A percentile compares a stretch with the other conserved stretches of the same genome.
Conservation (phyloP, 768 basidiomycete species). For the Saitozyma podzolica region DNA sequence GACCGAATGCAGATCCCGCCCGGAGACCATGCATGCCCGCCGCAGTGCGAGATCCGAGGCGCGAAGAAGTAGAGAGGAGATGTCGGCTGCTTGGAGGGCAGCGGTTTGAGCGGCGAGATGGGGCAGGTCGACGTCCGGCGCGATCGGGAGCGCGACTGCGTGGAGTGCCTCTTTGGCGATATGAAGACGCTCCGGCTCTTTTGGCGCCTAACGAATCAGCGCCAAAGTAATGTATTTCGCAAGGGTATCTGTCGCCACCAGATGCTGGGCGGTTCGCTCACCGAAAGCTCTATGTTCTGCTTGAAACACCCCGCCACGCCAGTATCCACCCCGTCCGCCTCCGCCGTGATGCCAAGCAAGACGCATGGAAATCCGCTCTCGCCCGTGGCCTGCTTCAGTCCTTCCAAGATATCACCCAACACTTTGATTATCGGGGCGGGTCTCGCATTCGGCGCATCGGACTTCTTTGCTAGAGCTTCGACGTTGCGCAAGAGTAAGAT, state of each 20-base stretch:
- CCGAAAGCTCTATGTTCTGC: constrained; percentile 76
- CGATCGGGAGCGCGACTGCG: constrained; percentile 53
- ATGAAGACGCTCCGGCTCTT: constrained; percentile 68
- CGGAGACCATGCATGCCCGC: background rate
- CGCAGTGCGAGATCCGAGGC: constrained; percentile 61
- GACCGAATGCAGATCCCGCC: background rate
- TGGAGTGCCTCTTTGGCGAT: constrained; percentile 61
- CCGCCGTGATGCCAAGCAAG: constrained; percentile 71
- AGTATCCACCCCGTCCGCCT: constrained; percentile 65
- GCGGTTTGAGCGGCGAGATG: constrained; percentile 82
- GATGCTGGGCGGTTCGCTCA: constrained; percentile 46
- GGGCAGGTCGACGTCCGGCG: constrained; percentile 75
- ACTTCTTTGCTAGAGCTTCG: constrained; percentile 65
- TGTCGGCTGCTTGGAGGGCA: constrained; percentile 79
- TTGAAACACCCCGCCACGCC: constrained; percentile 74
- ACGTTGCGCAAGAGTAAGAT: constrained; percentile 68
- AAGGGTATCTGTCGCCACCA: no score
- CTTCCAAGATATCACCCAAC: constrained; percentile 53
- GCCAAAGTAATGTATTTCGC: background rate
- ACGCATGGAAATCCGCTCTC: constrained; percentile 70
- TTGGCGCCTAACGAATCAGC: constrained; percentile 64
- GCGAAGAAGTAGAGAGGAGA: constrained; percentile 67
- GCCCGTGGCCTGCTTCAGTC: constrained; percentile 62
- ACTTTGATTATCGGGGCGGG: constrained; percentile 57
- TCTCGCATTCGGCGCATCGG: constrained; percentile 17